phyloP scores from a whole-genome alignment of 768 basidiomycete genomes.

The Russula virescens region DNA sequence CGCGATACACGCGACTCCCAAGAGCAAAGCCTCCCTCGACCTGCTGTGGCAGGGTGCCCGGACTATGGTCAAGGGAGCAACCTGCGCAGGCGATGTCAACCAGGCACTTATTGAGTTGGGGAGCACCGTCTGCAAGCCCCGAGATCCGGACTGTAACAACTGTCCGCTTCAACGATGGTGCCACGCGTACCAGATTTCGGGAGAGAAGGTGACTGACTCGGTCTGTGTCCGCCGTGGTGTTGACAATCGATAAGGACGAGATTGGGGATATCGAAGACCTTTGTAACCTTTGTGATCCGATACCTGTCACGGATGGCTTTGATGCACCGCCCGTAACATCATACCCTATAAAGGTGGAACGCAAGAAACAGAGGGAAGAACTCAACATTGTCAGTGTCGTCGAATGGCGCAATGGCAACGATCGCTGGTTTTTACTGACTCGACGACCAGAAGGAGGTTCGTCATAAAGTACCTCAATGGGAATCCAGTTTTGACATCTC shows the following conservation, averaged over 20 bases:
- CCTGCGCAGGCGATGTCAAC: slow-evolving; percentile 77
- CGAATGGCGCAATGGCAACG: slow-evolving; percentile 55
- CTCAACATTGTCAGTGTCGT: slow-evolving; percentile 80
- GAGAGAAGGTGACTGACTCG: slow-evolving; percentile 15
- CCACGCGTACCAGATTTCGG: slow-evolving; percentile 44
- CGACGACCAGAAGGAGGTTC: slow-evolving; percentile 79
- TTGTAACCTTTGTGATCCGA: slow-evolving; percentile 62
- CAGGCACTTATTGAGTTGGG: slow-evolving; percentile 94
- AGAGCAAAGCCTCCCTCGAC: slow-evolving; percentile 71
- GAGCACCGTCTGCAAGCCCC: slow-evolving; percentile 86
- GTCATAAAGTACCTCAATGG: not conserved
- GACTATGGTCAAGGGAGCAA: slow-evolving; percentile 53
- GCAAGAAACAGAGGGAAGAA: slow-evolving; percentile 81
- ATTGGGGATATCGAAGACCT: slow-evolving; percentile 69
- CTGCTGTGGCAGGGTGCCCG: slow-evolving; percentile 78
- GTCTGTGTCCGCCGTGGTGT: not conserved
- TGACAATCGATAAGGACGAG: slow-evolving; percentile 6
- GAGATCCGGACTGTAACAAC: slow-evolving; percentile 61
- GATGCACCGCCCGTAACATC: slow-evolving; percentile 44
- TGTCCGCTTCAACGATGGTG: slow-evolving; percentile 75
- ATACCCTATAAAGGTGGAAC: slow-evolving; percentile 84
- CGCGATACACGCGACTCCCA: slow-evolving; percentile 76
- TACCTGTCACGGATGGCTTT: slow-evolving; percentile 33
- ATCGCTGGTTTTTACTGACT: slow-evolving; percentile 68
- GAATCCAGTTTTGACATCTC: not conserved